Base-by-base conservation (phyloP, 2,329 filamentous ascomycete genomes). In the Aspergillus niger region DNA sequence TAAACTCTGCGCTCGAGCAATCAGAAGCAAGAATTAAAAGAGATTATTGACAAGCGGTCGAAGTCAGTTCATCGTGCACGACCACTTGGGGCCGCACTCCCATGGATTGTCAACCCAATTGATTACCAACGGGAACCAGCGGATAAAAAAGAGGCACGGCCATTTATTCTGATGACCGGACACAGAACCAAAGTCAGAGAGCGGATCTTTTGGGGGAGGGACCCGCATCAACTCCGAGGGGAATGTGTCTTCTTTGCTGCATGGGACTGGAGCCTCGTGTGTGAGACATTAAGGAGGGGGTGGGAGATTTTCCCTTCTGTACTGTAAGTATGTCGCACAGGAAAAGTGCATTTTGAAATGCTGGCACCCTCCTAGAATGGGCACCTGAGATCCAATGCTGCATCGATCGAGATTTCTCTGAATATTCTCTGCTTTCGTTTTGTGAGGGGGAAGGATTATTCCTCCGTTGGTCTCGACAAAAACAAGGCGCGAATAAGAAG, bases 301-400 rank as follows among this genome's bases (percentile, higher is more conserved):
- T 15, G 30, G 28, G 28, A 30, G 28, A 30, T 30, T 30, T 30
- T 30, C 10, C 28, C 28, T 30, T 30, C 28, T 30, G 26, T 6
- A 30, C 51, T 44, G 52, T 30, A 30, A 36, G 32, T 55, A 55
- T 55, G 53, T 55, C 53, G 53, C 41, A 55, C 53, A 55, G 39
- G 20, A 47, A 8, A 17, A 28, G 39, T 55, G 53, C 53, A 55
- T 30, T 32, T 55, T 5, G 32, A 36, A 36, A 17, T 53, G 24
- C 17, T 55, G 53, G 32, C 53, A 55, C 26, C 44, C 43, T 30
- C 28, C 28, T 30, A 30, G 10, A 30, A 30, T 30, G 28, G 28
- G 11, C 11, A 30, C 39, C 22, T 22, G 41, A 15, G 17, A 55
- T 44, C 15, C 17, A 47, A 26, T 22, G 51, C 41, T 44, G 41